phyloP scores from a whole-genome alignment of 2,329 filamentous ascomycete genomes.

The Dothideomycetidae sp. region DNA sequence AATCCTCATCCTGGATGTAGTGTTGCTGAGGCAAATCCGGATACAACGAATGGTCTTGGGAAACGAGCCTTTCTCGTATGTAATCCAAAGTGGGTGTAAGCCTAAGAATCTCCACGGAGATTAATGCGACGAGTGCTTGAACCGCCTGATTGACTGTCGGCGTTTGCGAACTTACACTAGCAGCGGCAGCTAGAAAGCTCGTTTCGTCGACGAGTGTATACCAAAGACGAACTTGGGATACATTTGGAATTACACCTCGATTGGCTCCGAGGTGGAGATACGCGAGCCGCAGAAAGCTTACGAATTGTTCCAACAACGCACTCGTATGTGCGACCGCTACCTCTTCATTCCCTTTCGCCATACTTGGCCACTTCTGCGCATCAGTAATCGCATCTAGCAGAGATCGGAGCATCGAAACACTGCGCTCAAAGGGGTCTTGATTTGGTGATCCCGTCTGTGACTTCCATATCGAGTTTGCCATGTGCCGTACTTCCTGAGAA shows the following conservation, averaged over 20 bases:
- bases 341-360: slow-evolving; percentile 38
- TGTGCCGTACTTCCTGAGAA: background rate
- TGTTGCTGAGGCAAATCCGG: slow-evolving; percentile 26
- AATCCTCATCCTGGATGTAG: slow-evolving; percentile 56
- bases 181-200: slow-evolving; percentile 45
- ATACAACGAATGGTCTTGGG: slow-evolving; percentile 10
- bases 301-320: slow-evolving; percentile 52
- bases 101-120: slow-evolving; percentile 61
- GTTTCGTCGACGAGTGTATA: slow-evolving; percentile 56
- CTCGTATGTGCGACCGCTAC: slow-evolving; percentile 49
- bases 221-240: slow-evolving; percentile 51
- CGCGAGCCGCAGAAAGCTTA: slow-evolving; percentile 42
- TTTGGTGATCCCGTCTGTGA: slow-evolving; percentile 16
- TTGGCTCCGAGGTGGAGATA: slow-evolving; percentile 36
- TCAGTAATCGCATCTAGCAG: slow-evolving; percentile 23
- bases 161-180: slow-evolving; percentile 26
- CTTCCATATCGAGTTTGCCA: slow-evolving; percentile 2
- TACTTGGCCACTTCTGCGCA: slow-evolving; percentile 34
- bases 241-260: slow-evolving; percentile 10
- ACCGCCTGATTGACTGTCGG: slow-evolving; percentile 23
- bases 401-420: slow-evolving; percentile 16
- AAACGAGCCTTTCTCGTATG: slow-evolving; percentile 21
- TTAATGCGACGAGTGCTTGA: slow-evolving; percentile 53
- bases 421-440: slow-evolving; percentile 13
- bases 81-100: slow-evolving; percentile 45